These are phyloP conservation scores for Clavispora fructus DNA, from an alignment of 805 yeast species.

Conservation along the genomic window DNA sequence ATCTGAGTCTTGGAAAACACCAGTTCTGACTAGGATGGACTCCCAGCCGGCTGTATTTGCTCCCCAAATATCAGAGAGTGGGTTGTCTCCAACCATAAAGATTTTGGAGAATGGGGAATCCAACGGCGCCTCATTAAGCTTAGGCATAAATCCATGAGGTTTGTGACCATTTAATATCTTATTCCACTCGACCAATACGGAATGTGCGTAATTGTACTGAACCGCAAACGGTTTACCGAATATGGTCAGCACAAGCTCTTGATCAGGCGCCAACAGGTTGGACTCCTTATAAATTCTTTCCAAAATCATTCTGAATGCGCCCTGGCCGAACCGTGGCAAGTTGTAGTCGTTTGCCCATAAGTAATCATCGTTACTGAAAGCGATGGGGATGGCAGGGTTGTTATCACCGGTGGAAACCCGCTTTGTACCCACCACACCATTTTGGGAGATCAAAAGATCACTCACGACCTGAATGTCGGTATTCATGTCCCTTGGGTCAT, in stretches of 20 bases:
- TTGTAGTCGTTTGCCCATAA: slow-evolving; percentile 82
- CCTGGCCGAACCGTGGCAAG: slow-evolving; percentile 85
- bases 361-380: slow-evolving; percentile 79
- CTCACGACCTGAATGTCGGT: slow-evolving; percentile 74
- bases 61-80: slow-evolving; percentile 86
- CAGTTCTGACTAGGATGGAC: slow-evolving; percentile 77
- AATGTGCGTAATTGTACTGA: slow-evolving; percentile 81
- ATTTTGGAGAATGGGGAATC: slow-evolving; percentile 47
- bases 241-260: slow-evolving; percentile 46
- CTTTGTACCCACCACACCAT: slow-evolving; percentile 61
- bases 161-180: slow-evolving; percentile 25
- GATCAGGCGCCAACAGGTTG: slow-evolving; percentile 37
- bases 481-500: slow-evolving; percentile 86
- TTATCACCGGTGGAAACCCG: slow-evolving; percentile 22
- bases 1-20: slow-evolving; percentile 71
- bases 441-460: slow-evolving; percentile 61
- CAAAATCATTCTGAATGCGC: slow-evolving; percentile 66
- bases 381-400: slow-evolving; percentile 61
- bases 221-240: slow-evolving; percentile 79
- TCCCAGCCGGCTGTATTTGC: slow-evolving; percentile 89
- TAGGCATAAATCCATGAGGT: slow-evolving; percentile 29
- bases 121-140: slow-evolving; percentile 35
- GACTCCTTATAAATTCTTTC: slow-evolving; percentile 54
- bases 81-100: slow-evolving; percentile 97
- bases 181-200: slow-evolving; percentile 56